These are phyloP conservation scores for Nicotiana attenuata DNA, from an alignment of 257 asterid genomes.

Conservation along the genomic window DNA sequence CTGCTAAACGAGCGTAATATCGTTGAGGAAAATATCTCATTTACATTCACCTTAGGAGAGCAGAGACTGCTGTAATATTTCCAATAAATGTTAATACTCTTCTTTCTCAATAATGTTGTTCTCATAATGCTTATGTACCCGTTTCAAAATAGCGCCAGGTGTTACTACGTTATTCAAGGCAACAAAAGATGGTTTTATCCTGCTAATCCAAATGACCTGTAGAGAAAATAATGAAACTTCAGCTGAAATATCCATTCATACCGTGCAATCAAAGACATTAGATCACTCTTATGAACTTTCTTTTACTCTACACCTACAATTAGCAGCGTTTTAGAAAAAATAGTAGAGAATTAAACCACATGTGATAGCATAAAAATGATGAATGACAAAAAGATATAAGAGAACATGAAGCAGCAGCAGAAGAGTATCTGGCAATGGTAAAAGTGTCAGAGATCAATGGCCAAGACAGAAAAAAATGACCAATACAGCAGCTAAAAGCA, in stretches of 20 bases:
- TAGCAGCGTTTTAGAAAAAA: neutral
- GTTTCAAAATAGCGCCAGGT: neutral
- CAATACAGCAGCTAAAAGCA: neutral
- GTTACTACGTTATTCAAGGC: neutral
- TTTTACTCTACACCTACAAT: neutral
- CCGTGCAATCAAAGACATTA: neutral
- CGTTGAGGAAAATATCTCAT: neutral
- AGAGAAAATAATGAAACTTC: neutral
- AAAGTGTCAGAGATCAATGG: neutral
- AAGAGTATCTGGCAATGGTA: neutral
- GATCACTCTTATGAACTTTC: neutral
- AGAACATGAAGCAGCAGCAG: neutral
- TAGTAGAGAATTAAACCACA: neutral
- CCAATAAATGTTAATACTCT: neutral
- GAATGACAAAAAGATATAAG: neutral
- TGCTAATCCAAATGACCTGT: neutral
- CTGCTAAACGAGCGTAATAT: neutral
- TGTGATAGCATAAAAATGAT: neutral
- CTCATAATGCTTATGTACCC: neutral
- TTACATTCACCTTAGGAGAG: neutral
- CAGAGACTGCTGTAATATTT: neutral
- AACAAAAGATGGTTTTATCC: neutral
- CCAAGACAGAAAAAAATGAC: neutral
- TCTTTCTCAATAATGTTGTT: slow-evolving; percentile 1
- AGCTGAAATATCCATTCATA: neutral